phyloP scores from a whole-genome alignment of 2,329 filamentous ascomycete genomes.

The Aspergillus sp. region DNA sequence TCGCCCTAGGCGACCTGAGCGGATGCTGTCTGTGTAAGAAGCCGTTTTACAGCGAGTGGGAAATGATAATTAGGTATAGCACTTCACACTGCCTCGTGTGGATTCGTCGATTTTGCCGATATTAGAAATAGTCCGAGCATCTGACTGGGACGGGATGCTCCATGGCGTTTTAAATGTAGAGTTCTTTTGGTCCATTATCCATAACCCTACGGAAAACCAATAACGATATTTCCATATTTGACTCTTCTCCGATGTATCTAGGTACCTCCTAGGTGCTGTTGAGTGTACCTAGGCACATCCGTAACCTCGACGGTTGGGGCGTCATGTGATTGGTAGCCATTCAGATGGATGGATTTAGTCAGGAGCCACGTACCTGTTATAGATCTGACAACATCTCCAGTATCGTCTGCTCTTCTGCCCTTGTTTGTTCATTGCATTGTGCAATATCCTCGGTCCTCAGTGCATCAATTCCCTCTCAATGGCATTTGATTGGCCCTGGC shows the following conservation, averaged over 20 bases:
- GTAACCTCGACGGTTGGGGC: not conserved
- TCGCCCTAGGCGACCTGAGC: constrained; percentile 38
- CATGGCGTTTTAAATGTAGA: constrained; percentile 39
- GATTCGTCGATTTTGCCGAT: constrained; percentile 29
- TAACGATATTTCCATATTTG: constrained; percentile 4
- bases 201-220: constrained; percentile 19
- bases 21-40: constrained; percentile 10
- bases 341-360: not conserved
- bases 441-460: not conserved
- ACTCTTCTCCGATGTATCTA: no score
- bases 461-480: not conserved
- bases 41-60: constrained; percentile 15
- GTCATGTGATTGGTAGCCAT: constrained; percentile 8
- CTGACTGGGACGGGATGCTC: constrained; percentile 33
- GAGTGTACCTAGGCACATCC: no score
- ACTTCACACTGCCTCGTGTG: constrained; percentile 18
- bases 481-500: constrained; percentile 43
- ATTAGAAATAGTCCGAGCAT: constrained; percentile 39
- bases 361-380: not conserved
- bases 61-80: constrained; percentile 16
- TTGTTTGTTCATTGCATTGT: not conserved
- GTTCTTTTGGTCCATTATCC: constrained; percentile 28
- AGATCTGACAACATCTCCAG: not conserved
- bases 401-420: not conserved
- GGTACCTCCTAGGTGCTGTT: no score